Evolutionary conservation across 1,139 yeast genomes (phyloP).

Genomic region (Yamadazyma aaseri): DNA sequence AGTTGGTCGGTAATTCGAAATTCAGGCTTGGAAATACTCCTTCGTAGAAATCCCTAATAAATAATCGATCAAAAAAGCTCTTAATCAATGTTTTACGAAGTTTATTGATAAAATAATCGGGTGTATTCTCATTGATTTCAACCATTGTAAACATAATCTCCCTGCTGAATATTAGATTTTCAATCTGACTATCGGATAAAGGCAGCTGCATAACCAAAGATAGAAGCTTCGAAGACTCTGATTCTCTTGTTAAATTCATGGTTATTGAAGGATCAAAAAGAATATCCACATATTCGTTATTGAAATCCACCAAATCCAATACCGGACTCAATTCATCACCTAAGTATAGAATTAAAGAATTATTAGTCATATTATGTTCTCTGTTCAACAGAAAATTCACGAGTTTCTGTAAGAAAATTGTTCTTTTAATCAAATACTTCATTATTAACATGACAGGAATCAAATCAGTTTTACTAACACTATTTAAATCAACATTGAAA

Average conservation of each 20-base stretch:
- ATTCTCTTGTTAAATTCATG: slow-evolving; percentile 22
- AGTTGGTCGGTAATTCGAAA: slow-evolving; percentile 21
- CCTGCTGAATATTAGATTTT: slow-evolving; percentile 11
- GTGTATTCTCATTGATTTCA: slow-evolving; percentile 6
- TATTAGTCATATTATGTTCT: slow-evolving; percentile 10
- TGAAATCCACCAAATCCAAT: slow-evolving; percentile 22
- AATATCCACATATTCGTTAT: slow-evolving; percentile 3
- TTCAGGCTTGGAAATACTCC: slow-evolving; percentile 15
- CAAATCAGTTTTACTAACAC: slow-evolving; percentile 4
- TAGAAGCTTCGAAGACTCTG: slow-evolving; percentile 27
- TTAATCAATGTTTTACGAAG: slow-evolving; percentile 12
- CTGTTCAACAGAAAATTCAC: slow-evolving; percentile 10
- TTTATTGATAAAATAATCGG: slow-evolving; percentile 10
- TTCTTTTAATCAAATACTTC: slow-evolving; percentile 29
- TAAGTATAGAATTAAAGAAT: slow-evolving; percentile 20
- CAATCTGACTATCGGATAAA: slow-evolving; percentile 12
- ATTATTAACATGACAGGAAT: slow-evolving; percentile 16
- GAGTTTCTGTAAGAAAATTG: slow-evolving; percentile 22
- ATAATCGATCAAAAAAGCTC: slow-evolving; percentile 10
- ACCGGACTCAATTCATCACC: slow-evolving; percentile 30
- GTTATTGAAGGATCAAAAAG: slow-evolving; percentile 12
- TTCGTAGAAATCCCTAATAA: slow-evolving; percentile 14
- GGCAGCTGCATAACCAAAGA: slow-evolving; percentile 22
- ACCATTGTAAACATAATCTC: slow-evolving; percentile 11
- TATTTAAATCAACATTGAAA: slow-evolving; percentile 5